These are phyloP conservation scores for Graphilbum fragrans DNA, from an alignment of 2,329 filamentous ascomycete genomes.

Conservation along the genomic window DNA sequence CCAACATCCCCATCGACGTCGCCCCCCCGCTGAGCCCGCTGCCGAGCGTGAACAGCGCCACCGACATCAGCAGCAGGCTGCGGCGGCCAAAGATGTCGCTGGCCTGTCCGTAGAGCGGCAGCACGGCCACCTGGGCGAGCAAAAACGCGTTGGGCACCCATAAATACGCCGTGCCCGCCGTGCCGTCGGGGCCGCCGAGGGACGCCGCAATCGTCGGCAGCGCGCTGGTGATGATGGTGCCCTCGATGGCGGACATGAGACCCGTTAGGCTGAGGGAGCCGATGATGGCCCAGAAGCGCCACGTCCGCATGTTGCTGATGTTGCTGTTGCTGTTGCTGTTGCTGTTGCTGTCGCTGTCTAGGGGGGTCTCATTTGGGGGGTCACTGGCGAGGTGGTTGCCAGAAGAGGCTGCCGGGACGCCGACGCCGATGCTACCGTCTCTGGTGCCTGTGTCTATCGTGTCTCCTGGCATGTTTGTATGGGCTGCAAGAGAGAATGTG, in stretches of 20 bases:
- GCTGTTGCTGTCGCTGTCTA: neutral
- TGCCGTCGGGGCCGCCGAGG: constrained; percentile 5
- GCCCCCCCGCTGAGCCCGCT: constrained; percentile 17
- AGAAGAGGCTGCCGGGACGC: too few species aligned
- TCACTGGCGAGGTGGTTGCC: too few species aligned
- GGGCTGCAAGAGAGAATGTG: too few species aligned
- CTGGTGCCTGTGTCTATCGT: too few species aligned
- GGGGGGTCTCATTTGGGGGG: too few species aligned
- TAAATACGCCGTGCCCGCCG: constrained; percentile 10
- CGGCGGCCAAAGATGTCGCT: constrained; percentile 24
- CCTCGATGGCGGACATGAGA: constrained; percentile 15
- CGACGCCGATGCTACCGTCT: too few species aligned
- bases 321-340: neutral
- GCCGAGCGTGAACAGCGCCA: constrained; percentile 13
- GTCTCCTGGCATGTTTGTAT: too few species aligned
- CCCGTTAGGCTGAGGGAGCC: neutral
- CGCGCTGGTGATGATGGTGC: constrained; percentile 18
- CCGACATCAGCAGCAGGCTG: constrained; percentile 47
- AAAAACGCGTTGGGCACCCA: constrained; percentile 17
- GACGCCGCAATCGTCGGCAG: constrained; percentile 15
- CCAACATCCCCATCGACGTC: constrained; percentile 14
- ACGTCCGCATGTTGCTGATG: neutral
- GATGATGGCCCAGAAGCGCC: too few species aligned
- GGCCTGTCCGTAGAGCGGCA: constrained; percentile 47
- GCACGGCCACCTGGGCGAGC: constrained; percentile 24